A percentile compares a stretch with the other conserved stretches of the same genome.
Conservation (phyloP, 768 basidiomycete genomes). For the Tylopilus vinaceipallidus region DNA sequence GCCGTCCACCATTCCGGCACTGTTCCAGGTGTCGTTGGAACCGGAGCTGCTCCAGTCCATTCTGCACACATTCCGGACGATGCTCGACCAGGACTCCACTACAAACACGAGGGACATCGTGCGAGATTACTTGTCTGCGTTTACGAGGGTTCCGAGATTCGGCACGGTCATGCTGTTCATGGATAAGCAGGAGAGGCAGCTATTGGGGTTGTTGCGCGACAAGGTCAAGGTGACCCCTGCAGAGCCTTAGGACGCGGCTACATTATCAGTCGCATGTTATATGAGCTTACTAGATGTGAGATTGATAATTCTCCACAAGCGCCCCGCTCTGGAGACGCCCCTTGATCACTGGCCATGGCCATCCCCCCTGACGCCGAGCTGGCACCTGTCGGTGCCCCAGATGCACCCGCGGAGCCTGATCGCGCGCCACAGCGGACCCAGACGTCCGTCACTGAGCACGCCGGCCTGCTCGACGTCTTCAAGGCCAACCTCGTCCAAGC, state of each 20-base stretch:
- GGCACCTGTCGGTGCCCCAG: too few species aligned
- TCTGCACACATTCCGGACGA: conserved; percentile 46
- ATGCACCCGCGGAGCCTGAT: too few species aligned
- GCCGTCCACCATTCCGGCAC: conserved; percentile 50
- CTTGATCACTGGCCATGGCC: too few species aligned
- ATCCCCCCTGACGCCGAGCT: too few species aligned
- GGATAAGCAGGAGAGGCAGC: conserved; percentile 49
- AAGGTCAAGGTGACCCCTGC: conserved; percentile 18
- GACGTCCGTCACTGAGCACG: neutral
- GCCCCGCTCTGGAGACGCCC: too few species aligned
- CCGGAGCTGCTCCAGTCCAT: conserved; percentile 58
- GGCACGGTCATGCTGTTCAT: conserved; percentile 63
- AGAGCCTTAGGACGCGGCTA: conserved; percentile 1
- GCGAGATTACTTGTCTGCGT: conserved; percentile 48
- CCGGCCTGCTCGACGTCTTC: conserved; percentile 42
- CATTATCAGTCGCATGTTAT: too few species aligned
- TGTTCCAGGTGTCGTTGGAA: conserved; percentile 74
- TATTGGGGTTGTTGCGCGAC: conserved; percentile 48
- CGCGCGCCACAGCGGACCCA: neutral
- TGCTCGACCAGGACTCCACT: conserved; percentile 22
- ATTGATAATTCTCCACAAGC: too few species aligned
- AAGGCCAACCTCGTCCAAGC: conserved; percentile 48
- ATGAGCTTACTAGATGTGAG: too few species aligned
- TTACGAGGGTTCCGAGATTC: conserved; percentile 60
- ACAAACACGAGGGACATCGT: conserved; percentile 25